A percentile compares a stretch with the other conserved stretches of the same genome.
These are phyloP conservation scores for Diplodia intermedia DNA, from an alignment of 2,329 filamentous ascomycete genomes.

Conservation along the genomic window DNA sequence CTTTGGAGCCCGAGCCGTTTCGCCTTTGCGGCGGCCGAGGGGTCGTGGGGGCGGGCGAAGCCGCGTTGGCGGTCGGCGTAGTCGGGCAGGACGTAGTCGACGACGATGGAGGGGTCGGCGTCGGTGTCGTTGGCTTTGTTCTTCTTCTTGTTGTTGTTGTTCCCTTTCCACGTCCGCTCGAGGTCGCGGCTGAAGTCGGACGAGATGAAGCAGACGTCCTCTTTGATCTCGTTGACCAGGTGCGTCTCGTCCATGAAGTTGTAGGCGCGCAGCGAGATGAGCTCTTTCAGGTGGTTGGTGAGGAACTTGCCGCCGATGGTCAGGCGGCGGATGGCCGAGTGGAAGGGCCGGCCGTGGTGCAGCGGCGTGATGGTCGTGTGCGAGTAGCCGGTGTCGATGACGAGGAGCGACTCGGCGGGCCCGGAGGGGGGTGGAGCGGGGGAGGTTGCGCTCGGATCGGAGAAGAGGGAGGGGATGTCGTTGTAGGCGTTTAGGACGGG, in stretches of 20 bases:
- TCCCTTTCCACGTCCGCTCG: slow-evolving; percentile 81
- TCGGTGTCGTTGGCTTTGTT: slow-evolving; percentile 46
- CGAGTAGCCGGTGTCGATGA: slow-evolving; percentile 92
- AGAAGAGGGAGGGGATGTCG: slow-evolving; percentile 73
- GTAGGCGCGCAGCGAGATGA: slow-evolving; percentile 89
- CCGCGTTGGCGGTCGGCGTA: slow-evolving; percentile 70
- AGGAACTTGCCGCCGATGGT: slow-evolving; percentile 92
- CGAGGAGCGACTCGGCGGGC: slow-evolving; percentile 78
- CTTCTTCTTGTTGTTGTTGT: slow-evolving; percentile 56
- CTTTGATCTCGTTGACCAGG: slow-evolving; percentile 96
- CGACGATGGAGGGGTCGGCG: slow-evolving; percentile 65
- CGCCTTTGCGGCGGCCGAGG: slow-evolving; percentile 63
- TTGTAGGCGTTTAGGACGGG: slow-evolving; percentile 82
- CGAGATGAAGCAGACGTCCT: slow-evolving; percentile 83
- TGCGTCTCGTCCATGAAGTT: slow-evolving; percentile 94
- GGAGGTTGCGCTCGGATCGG: slow-evolving; percentile 48
- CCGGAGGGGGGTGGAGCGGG: slow-evolving; percentile 52
- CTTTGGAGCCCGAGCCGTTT: slow-evolving; percentile 42
- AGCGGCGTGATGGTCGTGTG: slow-evolving; percentile 90
- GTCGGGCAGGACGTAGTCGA: slow-evolving; percentile 93
- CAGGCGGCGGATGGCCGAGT: slow-evolving; percentile 80
- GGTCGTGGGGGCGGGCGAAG: slow-evolving; percentile 78
- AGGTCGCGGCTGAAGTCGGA: slow-evolving; percentile 78
- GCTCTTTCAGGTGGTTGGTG: slow-evolving; percentile 89
- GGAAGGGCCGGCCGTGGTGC: slow-evolving; percentile 79